Evolutionary conservation across 2,329 filamentous ascomycete genomes (phyloP).

Genomic region (Epichloe elymi): DNA sequence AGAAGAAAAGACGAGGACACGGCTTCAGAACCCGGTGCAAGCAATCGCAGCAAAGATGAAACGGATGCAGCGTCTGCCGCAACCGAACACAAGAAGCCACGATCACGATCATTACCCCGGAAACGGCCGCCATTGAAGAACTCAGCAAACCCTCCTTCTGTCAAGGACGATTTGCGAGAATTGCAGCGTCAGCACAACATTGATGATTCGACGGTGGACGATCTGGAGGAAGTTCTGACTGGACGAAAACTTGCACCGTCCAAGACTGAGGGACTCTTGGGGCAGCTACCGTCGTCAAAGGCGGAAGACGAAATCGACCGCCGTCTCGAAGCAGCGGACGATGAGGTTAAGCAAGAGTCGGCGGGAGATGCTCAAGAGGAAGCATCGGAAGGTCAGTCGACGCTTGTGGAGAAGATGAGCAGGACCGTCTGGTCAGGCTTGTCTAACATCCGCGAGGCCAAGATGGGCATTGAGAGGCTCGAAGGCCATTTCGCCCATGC

Average conservation of each 20-base stretch:
- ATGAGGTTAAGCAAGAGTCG: constrained; percentile 1
- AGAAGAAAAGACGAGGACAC: constrained; percentile 17
- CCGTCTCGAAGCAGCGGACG: not conserved
- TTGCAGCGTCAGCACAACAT: constrained; percentile 40
- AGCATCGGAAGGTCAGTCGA: constrained; percentile 26
- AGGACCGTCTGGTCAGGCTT: constrained; percentile 38
- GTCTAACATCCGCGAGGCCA: constrained; percentile 38
- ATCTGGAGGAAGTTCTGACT: constrained; percentile 37
- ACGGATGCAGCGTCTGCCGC: constrained; percentile 12
- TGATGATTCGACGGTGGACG: constrained; percentile 47
- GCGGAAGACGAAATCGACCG: constrained; percentile 12
- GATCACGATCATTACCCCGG: constrained; percentile 28
- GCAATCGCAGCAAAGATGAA: constrained; percentile 12
- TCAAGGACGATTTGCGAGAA: constrained; percentile 41
- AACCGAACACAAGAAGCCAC: constrained; percentile 14
- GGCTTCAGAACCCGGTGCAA: constrained; percentile 18
- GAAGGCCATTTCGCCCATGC: constrained; percentile 36
- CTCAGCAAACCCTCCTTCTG: constrained; percentile 39
- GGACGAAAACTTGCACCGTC: constrained; percentile 20
- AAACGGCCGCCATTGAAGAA: constrained; percentile 35
- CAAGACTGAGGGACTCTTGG: constrained; percentile 13
- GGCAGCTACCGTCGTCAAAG: constrained; percentile 13
- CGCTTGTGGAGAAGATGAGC: constrained; percentile 36
- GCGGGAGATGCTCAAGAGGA: constrained; percentile 8
- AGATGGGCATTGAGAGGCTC: constrained; percentile 44